Evolutionary conservation across 2,329 filamentous ascomycete species (phyloP), one percentile per base, ranked within the genome.

Genomic region (Trichoderma cornu-damae): DNA sequence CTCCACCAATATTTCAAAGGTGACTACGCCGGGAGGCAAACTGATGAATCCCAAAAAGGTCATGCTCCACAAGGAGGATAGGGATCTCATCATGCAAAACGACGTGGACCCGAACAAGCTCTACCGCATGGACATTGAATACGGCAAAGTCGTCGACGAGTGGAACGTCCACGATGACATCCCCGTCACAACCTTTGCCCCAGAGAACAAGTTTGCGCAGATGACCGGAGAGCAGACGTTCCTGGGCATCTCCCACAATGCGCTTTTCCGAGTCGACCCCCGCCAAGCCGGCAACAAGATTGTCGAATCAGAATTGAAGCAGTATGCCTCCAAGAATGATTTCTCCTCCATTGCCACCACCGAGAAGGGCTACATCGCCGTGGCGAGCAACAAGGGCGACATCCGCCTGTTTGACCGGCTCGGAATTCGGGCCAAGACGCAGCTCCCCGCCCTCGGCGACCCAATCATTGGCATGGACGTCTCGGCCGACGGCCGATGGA

Each of bases 141-240:
- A 95, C 65, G 94, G 94, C 64, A 97, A 96, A 75, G 89, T 99
- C 34, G 91, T 97, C 2, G 94, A 99, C 68, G 94, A 99, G 73
- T 99, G 94, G 94, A 96, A 96, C 66, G 83, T 99, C 12, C 93
- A 99, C 68, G 93, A 99, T 61, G 90, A 97, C 69, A 96, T 99
- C 56, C 87, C 90, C 0, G 89, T 97, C 60, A 85, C 89, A 55
- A 94, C 87, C 8, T 97, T 97, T 72, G 90, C 90, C 0, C 94
- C 94, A 0, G 92, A 96, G 72, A 96, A 87, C 81, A 99, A 99
- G 83, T 99, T 96, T 67, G 86, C 94, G 1, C 94, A 99, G 76
- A 96, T 96, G 88, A 96, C 91, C 0, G 85, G 87, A 59, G 91
- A 96, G 69, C 91, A 96, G 68, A 95, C 94, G 0, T 97, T 99